phyloP scores from a whole-genome alignment of 805 yeast species.

The Hemisphaericaspora nanyangensis region DNA sequence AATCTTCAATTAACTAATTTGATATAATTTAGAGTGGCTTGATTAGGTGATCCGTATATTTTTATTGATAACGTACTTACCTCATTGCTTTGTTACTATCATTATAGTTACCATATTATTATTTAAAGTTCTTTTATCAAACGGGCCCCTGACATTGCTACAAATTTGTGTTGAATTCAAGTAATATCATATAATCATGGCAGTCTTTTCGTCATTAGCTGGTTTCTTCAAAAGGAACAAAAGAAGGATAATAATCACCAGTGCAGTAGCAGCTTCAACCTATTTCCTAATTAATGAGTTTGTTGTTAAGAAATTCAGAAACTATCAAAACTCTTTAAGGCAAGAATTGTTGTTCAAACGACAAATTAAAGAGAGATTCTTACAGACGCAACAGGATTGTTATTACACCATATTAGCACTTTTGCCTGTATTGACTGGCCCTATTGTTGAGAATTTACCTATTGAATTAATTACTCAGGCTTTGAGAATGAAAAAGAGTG shows the following conservation, averaged over 20 bases:
- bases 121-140: too few species aligned
- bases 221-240: constrained; percentile 39
- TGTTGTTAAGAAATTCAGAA: constrained; percentile 33
- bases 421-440: constrained; percentile 69
- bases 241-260: constrained; percentile 30
- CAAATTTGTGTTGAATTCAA: neutral
- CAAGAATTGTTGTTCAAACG: constrained; percentile 42
- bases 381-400: constrained; percentile 90
- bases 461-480: constrained; percentile 73
- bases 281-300: constrained; percentile 37
- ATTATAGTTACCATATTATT: neutral
- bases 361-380: constrained; percentile 72
- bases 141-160: neutral
- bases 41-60: too few species aligned
- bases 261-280: constrained; percentile 30
- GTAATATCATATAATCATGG: constrained; percentile 22
- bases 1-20: neutral
- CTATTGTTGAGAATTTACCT: constrained; percentile 57
- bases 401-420: constrained; percentile 78
- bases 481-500: constrained; percentile 55
- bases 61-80: too few species aligned
- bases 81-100: too few species aligned
- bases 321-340: constrained; percentile 36
- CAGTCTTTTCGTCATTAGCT: constrained; percentile 37
- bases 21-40: neutral